Base-by-base conservation (phyloP, 805 yeast species). In the Babjeviella inositovora region DNA sequence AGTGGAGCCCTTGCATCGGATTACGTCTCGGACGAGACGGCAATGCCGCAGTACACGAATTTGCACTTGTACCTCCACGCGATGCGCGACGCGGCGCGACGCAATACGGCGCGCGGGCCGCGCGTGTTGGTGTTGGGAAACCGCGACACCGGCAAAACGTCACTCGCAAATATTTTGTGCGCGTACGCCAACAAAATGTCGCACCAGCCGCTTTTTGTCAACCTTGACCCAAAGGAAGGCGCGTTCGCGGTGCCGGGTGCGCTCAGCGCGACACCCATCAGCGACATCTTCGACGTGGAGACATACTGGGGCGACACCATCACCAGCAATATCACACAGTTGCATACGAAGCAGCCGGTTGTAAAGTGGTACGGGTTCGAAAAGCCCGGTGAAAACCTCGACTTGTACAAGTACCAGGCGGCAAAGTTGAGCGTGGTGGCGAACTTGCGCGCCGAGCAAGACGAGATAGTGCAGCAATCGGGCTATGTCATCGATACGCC, bases 261-360 rank as follows among this genome's bases (percentile, higher is more conserved):
- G 4, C 30, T 90, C 5, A 60, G 84, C 0, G 94, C 94, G 0
- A 73, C 92, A 0, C 79, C 93, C 1, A 59, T 85, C 8, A 70
- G 84, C 20, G 94, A 81, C 38, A 51, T 70, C 18, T 53, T 85
- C 17, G 94, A 90, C 37, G 66, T 79, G 11, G 87, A 80, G 36
- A 50, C 60, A 22, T 48, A 53, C 9, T 76, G 92, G 54, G 94
- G 93, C 30, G 80, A 81, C 22, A 68, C 77, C 13, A 57, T 70
- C 29, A 68, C 84, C 1, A 70, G 80, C 7, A 90, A 92, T 20
- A 69, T 80, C 2, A 70, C 85, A 2, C 53, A 61, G 29, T 70
- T 75, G 31, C 85, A 79, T 42, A 79, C 80, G n/a, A 80, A 81
- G 42, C 92, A 81, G 44, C 96, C 97, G 1, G 43, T 76, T n/a